A percentile compares a stretch with the other conserved stretches of the same genome.
Conservation (phyloP, 306 rosid species). For the Begonia fuchsioides region DNA sequence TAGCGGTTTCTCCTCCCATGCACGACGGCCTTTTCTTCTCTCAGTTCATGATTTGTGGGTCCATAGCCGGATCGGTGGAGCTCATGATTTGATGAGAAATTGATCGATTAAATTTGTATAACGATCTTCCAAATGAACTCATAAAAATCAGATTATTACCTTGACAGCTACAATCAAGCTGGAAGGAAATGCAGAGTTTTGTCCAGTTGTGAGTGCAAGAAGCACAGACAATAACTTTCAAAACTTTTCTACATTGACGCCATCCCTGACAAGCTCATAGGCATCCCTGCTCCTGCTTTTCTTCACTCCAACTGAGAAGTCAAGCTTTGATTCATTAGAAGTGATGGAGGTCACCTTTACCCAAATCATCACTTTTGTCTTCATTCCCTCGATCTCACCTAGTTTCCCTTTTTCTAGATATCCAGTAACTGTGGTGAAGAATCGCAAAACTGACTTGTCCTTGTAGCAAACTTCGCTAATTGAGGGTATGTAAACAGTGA, state of each 20-base stretch:
- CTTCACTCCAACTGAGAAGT: constrained; percentile 80
- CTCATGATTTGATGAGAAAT: too few relatives aligned
- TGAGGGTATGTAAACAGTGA: constrained; percentile 55
- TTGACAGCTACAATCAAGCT: background rate
- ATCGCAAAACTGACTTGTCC: constrained; percentile 78
- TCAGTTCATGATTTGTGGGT: constrained; percentile 83
- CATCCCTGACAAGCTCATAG: constrained; percentile 76
- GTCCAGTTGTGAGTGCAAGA: too few relatives aligned
- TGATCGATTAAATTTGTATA: too few relatives aligned
- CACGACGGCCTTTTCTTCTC: constrained; percentile 76
- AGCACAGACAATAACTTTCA: constrained; percentile 8
- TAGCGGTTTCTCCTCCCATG: constrained; percentile 14
- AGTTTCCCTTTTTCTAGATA: constrained; percentile 88
- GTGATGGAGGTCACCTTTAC: constrained; percentile 61
- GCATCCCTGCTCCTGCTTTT: constrained; percentile 79
- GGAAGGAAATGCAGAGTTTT: too few relatives aligned
- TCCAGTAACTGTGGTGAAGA: constrained; percentile 51
- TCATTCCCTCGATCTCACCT: constrained; percentile 70
- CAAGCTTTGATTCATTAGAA: constrained; percentile 64
- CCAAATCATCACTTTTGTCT: constrained; percentile 91
- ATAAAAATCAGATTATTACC: constrained; percentile 1
- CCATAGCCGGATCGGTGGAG: constrained; percentile 59
- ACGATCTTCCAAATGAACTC: too few relatives aligned
- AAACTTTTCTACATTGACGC: constrained; percentile 58
- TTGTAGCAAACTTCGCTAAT: constrained; percentile 73